phyloP scores from a whole-genome alignment of 192 early-diverging fungal species.

The Borealophlyctis nickersoniae region DNA sequence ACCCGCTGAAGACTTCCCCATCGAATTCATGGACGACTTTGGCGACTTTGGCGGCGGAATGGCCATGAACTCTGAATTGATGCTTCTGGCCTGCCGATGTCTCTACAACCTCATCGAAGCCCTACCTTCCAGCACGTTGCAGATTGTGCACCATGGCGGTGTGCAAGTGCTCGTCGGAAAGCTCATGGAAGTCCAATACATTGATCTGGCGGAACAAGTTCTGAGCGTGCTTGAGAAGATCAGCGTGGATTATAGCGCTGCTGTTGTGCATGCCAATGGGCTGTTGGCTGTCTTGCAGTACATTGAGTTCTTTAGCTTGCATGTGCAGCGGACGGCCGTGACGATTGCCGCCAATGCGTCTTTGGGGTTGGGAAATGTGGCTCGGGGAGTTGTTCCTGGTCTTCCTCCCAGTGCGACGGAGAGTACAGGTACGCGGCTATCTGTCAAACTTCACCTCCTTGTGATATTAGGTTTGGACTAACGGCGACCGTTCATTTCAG shows the following conservation, averaged over 20 bases:
- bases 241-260: conserved; percentile 65
- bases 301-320: conserved; percentile 85
- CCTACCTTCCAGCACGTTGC: conserved; percentile 62
- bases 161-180: conserved; percentile 71
- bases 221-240: conserved; percentile 76
- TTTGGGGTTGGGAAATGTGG: conserved; percentile 26
- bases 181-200: conserved; percentile 81
- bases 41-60: conserved; percentile 28
- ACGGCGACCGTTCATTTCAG: too few species aligned
- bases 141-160: conserved; percentile 66
- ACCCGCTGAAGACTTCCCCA: conserved; percentile 27
- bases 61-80: conserved; percentile 63
- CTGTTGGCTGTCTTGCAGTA: conserved; percentile 75
- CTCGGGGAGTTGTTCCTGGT: conserved; percentile 8
- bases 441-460: not conserved
- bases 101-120: conserved; percentile 88
- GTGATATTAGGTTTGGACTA: too few species aligned
- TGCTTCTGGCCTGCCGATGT: conserved; percentile 89
- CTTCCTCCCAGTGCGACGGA: conserved; percentile 2
- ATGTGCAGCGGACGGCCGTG: conserved; percentile 77
- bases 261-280: conserved; percentile 70
- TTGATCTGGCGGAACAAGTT: conserved; percentile 89
- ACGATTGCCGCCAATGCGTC: conserved; percentile 57
- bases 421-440: not conserved
- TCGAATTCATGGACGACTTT: conserved; percentile 32